Evolutionary conservation across 345 rosid genomes (phyloP).

Genomic region (Carallia brachiata): DNA sequence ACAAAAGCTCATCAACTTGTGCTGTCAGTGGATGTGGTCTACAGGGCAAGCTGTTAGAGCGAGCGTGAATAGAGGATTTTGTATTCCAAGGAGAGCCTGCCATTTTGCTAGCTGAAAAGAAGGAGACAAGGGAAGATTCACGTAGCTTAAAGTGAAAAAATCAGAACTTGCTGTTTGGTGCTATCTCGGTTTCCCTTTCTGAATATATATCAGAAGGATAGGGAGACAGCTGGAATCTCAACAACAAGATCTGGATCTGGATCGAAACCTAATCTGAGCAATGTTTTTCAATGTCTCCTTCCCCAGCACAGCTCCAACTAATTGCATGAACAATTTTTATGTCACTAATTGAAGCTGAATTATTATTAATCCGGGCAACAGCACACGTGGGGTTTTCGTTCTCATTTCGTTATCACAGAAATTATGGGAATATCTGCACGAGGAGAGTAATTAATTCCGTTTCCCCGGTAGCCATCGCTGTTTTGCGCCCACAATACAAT

Average conservation of each 20-base stretch:
- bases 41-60: conserved; percentile 39
- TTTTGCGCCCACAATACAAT: too few species aligned
- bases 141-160: neutral
- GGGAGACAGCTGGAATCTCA: neutral
- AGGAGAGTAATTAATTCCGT: too few species aligned
- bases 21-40: conserved; percentile 33
- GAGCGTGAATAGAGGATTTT: conserved; percentile 22
- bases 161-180: neutral
- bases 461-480: too few species aligned
- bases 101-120: conserved; percentile 5
- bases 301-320: neutral
- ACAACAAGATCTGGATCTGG: neutral
- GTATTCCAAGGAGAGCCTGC: conserved; percentile 5
- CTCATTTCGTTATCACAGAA: too few species aligned
- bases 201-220: neutral
- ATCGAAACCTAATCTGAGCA: neutral
- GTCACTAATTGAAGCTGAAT: too few species aligned
- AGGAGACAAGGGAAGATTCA: neutral
- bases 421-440: too few species aligned
- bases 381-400: neutral
- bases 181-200: conserved; percentile 5
- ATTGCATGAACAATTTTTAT: neutral
- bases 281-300: neutral
- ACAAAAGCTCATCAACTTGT: conserved; percentile 25
- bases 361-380: too few species aligned